Conservation (phyloP, 768 basidiomycete genomes). For the Pleurotus cornucopiae region DNA sequence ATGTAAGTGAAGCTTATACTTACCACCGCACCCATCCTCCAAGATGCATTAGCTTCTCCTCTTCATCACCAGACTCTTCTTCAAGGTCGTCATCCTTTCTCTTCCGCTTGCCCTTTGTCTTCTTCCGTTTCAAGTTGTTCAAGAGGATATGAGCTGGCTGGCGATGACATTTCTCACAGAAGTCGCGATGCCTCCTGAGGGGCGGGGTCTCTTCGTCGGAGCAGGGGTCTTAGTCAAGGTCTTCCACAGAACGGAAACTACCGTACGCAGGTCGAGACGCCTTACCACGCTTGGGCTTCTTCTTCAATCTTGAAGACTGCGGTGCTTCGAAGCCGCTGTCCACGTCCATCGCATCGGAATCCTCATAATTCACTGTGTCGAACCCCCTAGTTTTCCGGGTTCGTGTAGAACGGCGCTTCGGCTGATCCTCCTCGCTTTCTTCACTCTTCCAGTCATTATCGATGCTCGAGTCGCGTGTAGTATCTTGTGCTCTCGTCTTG, state of each 20-base stretch:
- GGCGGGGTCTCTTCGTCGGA: slow-evolving; percentile 55
- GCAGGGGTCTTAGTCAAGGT: slow-evolving; percentile 40
- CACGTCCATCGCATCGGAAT: slow-evolving; percentile 26
- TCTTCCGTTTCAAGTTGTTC: slow-evolving; percentile 29
- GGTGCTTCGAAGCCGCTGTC: slow-evolving; percentile 23
- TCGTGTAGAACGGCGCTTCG: slow-evolving; percentile 49
- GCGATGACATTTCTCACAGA: slow-evolving; percentile 71
- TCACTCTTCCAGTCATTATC: slow-evolving; percentile 33
- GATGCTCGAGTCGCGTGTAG: slow-evolving; percentile 16
- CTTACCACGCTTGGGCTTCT: slow-evolving; percentile 17
- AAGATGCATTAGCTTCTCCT: slow-evolving; percentile 41
- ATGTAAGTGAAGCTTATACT: slow-evolving; percentile 15
- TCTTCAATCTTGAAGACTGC: slow-evolving; percentile 8
- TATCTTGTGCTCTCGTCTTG: slow-evolving; percentile 31
- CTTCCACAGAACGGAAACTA: slow-evolving; percentile 34
- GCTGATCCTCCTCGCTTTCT: slow-evolving; percentile 17
- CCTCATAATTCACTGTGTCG: slow-evolving; percentile 22
- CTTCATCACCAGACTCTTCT: slow-evolving; percentile 52
- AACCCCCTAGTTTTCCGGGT: slow-evolving; percentile 31
- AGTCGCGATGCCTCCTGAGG: slow-evolving; percentile 54
- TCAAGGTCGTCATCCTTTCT: slow-evolving; percentile 43
- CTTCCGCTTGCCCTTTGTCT: slow-evolving; percentile 34
- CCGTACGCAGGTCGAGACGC: slow-evolving; percentile 38
- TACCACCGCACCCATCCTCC: slow-evolving; percentile 89
- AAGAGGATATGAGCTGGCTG: slow-evolving; percentile 55